Base-by-base conservation (phyloP, 345 rosid genomes). In the Kandelia obovata region DNA sequence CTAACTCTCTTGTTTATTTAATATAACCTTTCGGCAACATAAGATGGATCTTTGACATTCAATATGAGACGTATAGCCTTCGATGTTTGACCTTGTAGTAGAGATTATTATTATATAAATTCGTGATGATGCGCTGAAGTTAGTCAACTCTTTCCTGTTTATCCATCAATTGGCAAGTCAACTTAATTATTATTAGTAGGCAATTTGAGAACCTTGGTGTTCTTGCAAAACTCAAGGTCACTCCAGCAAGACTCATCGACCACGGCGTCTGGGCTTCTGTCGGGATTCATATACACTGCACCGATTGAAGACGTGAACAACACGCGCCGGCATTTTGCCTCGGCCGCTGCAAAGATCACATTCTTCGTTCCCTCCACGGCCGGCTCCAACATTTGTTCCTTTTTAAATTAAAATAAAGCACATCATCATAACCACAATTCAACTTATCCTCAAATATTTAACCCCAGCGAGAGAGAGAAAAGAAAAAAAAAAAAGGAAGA, bases 331-430 rank as follows among this genome's bases (percentile, higher is more conserved):
- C 82, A 96, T 57, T 89, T 83, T 62, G 97, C 91, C 77, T 84
- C 96, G 0, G 96, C 85, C 0, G 98, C 98, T 0, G 96, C 99
- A 4, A 78, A 70, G 32, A 95, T 85, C 79, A 92, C 98, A 51
- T 86, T 88, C 82, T 84, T 85, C 2, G 98, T 89, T 61, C 99
- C 99, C 0, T 68, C 74, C 75, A 95, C 96, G 0, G 98, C 96
- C 17, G 99, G 99, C 79, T 95, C 99, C 91, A 95, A 86, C 98
- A 95, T 89, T 85, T 91, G 86, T 47, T 88, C 98, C 98, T 93
- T 65, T 34, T 23, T 46, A 26, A 15, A 62, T 56, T 6, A 67
- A 27, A 20, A 8, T 26, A 59, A 20, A 30, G 28, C 47, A 6
- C 55, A 35, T 23, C 53, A 51, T 34, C 53, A 1, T 2, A 23